Conservation (phyloP, 176 grass and related monocot species). For the Calamus simplicifolius region DNA sequence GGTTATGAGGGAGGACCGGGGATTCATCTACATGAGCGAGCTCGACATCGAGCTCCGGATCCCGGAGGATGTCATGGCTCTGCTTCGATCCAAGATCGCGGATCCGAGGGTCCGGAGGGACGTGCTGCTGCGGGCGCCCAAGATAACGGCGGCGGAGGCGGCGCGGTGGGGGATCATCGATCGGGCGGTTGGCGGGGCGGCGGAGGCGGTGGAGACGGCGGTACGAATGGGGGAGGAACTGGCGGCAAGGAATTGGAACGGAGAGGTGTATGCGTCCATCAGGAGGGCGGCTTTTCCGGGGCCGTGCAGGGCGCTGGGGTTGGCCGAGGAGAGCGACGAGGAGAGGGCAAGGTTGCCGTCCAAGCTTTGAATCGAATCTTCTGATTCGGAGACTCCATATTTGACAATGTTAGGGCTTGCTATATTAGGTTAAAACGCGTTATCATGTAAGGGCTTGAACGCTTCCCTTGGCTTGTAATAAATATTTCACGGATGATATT, state of each 20-base stretch:
- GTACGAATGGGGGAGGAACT: constrained; percentile 30
- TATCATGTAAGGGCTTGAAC: no score
- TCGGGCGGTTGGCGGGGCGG: constrained; percentile 22
- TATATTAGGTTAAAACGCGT: no score
- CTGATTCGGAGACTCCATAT: no score
- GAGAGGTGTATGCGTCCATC: constrained; percentile 26
- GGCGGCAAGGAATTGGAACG: constrained; percentile 33
- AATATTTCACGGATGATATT: no score
- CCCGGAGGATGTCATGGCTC: constrained; percentile 36
- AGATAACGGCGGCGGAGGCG: constrained; percentile 41
- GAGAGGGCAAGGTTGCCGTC: no score
- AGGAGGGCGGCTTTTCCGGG: constrained; percentile 29
- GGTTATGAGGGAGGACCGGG: constrained; percentile 55
- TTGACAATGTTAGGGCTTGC: no score
- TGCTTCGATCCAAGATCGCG: constrained; percentile 62
- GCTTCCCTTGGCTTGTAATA: no score
- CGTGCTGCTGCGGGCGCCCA: constrained; percentile 34
- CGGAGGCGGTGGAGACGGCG: constrained; percentile 18
- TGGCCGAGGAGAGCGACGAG: constrained; percentile 1
- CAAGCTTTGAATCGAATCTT: no score
- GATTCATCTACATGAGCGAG: constrained; percentile 90
- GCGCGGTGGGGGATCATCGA: constrained; percentile 48
- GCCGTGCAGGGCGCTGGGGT: constrained; percentile 19
- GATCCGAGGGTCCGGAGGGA: constrained; percentile 40
- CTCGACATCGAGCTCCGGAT: constrained; percentile 56